Conservation (phyloP, 768 basidiomycete genomes). For the Coprinopsis sp. region DNA sequence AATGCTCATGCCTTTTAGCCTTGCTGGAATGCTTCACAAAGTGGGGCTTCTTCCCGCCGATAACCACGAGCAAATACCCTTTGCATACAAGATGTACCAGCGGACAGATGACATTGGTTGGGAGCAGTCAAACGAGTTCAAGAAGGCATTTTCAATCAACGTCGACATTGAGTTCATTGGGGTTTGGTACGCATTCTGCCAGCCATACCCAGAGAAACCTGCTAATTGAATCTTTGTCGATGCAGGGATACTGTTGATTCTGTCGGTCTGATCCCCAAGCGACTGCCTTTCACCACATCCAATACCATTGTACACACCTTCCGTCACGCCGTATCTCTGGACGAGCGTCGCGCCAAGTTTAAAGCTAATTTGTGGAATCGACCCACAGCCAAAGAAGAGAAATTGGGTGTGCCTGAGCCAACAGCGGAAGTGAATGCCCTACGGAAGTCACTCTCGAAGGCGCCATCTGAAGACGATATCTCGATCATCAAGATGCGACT, state of each 20-base stretch:
- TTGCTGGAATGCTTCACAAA: slow-evolving; percentile 47
- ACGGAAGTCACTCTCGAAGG: slow-evolving; percentile 1
- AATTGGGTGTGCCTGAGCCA: slow-evolving; percentile 20
- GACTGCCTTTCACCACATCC: slow-evolving; percentile 54
- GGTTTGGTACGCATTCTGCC: slow-evolving; percentile 37
- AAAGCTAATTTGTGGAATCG: slow-evolving; percentile 49
- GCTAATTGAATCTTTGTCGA: not conserved
- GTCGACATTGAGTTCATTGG: slow-evolving; percentile 57
- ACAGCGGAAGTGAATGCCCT: not conserved
- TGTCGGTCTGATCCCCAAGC: slow-evolving; percentile 48
- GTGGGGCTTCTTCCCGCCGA: slow-evolving; percentile 43
- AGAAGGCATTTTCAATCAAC: slow-evolving; percentile 47
- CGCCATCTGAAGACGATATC: not conserved
- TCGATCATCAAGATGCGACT: not conserved
- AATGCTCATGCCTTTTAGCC: not conserved
- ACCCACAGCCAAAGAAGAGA: slow-evolving; percentile 24
- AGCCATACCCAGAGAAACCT: not conserved
- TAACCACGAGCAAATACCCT: slow-evolving; percentile 54
- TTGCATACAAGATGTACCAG: slow-evolving; percentile 61
- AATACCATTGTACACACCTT: slow-evolving; percentile 54
- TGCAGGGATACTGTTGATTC: slow-evolving; percentile 65
- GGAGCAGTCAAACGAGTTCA: slow-evolving; percentile 50
- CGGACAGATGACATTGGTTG: slow-evolving; percentile 44
- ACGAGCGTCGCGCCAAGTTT: slow-evolving; percentile 59
- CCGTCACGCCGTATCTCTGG: slow-evolving; percentile 62